Evolutionary conservation across 805 yeast genomes (phyloP).

Genomic region (Pichia nanzhaoensis): DNA sequence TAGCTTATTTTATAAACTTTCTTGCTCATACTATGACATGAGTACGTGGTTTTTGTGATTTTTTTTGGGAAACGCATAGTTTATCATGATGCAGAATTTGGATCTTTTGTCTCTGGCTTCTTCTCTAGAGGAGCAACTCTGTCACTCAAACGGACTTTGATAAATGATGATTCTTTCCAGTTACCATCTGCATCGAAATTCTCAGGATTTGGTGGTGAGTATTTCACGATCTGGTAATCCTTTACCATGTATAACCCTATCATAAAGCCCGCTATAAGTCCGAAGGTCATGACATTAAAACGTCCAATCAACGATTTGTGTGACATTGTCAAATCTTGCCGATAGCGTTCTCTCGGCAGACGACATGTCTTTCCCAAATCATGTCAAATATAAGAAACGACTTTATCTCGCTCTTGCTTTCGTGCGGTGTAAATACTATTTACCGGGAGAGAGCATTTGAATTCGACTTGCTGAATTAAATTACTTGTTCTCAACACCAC

Average conservation of each 20-base stretch:
- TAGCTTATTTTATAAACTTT: neutral
- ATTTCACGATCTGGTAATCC: conserved; percentile 34
- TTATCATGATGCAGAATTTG: too few relatives aligned
- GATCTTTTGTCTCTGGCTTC: conserved; percentile 14
- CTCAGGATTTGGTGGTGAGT: conserved; percentile 34
- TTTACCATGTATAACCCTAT: conserved; percentile 25
- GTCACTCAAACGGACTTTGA: conserved; percentile 31
- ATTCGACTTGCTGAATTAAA: too few relatives aligned
- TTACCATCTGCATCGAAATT: conserved; percentile 34
- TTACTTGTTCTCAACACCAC: too few relatives aligned
- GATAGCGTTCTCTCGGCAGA: too few relatives aligned
- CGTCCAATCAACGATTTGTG: conserved; percentile 25
- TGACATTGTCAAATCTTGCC: conserved; percentile 10
- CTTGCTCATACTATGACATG: conserved; percentile 23
- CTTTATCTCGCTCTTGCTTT: too few relatives aligned
- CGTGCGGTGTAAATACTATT: too few relatives aligned
- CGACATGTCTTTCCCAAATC: too few relatives aligned
- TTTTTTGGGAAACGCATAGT: too few relatives aligned
- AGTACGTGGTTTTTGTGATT: too few relatives aligned
- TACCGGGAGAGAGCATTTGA: too few relatives aligned
- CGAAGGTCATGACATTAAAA: conserved; percentile 23
- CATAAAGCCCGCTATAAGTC: conserved; percentile 24
- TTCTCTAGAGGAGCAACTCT: conserved; percentile 33
- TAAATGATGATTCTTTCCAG: conserved; percentile 30
- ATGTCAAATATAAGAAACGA: too few relatives aligned